A percentile compares a stretch with the other conserved stretches of the same genome.
Conservation (phyloP, 2,329 filamentous ascomycete species). For the Fusarium sp. region DNA sequence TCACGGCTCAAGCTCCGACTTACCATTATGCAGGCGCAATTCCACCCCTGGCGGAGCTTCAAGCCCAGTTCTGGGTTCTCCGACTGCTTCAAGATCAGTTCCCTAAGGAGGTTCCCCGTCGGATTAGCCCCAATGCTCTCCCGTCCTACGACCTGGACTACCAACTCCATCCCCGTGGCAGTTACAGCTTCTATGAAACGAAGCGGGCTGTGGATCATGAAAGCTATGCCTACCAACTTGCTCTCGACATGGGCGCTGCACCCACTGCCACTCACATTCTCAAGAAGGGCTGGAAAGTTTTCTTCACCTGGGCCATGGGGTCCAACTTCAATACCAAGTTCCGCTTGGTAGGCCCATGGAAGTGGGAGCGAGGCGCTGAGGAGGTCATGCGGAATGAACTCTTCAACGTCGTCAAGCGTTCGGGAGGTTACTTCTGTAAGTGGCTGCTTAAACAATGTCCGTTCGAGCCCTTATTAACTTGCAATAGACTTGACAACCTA, state of each 20-base stretch:
- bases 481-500: slow-evolving; percentile 51
- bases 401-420: slow-evolving; percentile 52
- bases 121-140: slow-evolving; percentile 41
- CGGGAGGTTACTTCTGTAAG: slow-evolving; percentile 54
- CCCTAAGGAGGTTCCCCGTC: slow-evolving; percentile 32
- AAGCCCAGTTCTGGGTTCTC: slow-evolving; percentile 61
- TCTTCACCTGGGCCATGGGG: slow-evolving; percentile 60
- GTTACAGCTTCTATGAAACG: slow-evolving; percentile 49
- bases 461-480: slow-evolving; percentile 15
- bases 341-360: slow-evolving; percentile 59
- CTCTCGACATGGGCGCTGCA: slow-evolving; percentile 59
- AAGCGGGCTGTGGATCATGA: slow-evolving; percentile 62
- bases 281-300: slow-evolving; percentile 51
- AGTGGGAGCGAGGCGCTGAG: slow-evolving; percentile 50
- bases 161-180: slow-evolving; percentile 49
- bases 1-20: neutral
- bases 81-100: slow-evolving; percentile 51
- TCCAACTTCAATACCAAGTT: slow-evolving; percentile 64
- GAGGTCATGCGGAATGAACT: slow-evolving; percentile 57
- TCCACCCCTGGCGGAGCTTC: slow-evolving; percentile 61
- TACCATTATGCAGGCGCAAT: slow-evolving; percentile 53
- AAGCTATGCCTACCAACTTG: slow-evolving; percentile 62
- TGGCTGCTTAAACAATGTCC: neutral
- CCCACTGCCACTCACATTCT: slow-evolving; percentile 52
- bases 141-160: slow-evolving; percentile 55